Base-by-base conservation (phyloP, 148 eudicot species). In the Fallopia convolvulus region DNA sequence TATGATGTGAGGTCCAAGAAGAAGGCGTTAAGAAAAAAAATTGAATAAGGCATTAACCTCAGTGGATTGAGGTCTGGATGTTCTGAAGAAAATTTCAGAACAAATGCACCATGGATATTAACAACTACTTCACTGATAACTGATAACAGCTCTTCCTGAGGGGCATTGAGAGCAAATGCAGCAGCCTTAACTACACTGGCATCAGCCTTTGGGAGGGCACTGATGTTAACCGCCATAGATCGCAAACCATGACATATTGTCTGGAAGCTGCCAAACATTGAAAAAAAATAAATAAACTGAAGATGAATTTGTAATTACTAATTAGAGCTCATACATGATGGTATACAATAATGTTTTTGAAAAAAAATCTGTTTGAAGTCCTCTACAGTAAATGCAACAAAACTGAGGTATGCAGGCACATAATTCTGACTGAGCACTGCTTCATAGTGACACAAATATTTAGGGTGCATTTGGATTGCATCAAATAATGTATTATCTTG, bases 161-260 rank as follows among this genome's bases (percentile, higher is more conserved):
- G 91, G 70, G 90, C 93, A 48, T 88, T 90, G 80, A 87, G 83
- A 75, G 77, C 86, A 44, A 48, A 71, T 49, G 88, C 89, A 55
- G 94, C 98, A 50, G 88, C 87, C 55, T 74, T 73, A 14, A 83
- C 84, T 74, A 86, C 89, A 80, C 78, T 85, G 53, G 80, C 78
- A 74, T 75, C 83, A 21, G 82, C 84, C 79, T 86, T 91, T 32
- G 86, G 81, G 50, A 56, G 90, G 58, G 63, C 14, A 65, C 82
- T 76, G 72, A 86, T 76, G 75, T 88, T 84, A 76, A 91, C 81
- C 3, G 93, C 94, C 83, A 87, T 80, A 26, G 84, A 90, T 83
- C 97, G 83, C 75, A 95, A 77, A 56, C 88, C 85, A 76, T 87
- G 88, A 82, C 89, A 80, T 42, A 95, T 92, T 80, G 88, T 85